Evolutionary conservation across 1,284 basidiomycete genomes (phyloP).

Genomic region (Trichosporon ovoides): DNA sequence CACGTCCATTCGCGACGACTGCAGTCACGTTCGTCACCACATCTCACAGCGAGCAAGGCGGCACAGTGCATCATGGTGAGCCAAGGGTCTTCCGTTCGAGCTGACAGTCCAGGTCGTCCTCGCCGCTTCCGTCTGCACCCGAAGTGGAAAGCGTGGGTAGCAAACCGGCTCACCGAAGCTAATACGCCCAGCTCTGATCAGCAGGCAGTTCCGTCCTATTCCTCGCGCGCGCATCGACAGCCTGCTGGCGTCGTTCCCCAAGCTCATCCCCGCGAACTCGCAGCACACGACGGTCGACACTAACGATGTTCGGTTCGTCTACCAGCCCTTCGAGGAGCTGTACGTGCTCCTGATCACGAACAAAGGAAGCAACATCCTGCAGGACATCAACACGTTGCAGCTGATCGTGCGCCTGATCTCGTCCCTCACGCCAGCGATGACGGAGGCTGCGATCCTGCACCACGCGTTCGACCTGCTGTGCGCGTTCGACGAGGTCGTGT

Average conservation of each 20-base stretch:
- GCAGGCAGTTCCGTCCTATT: constrained; percentile 94
- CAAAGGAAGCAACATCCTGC: constrained; percentile 91
- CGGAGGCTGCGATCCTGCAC: constrained; percentile 81
- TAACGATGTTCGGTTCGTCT: constrained; percentile 90
- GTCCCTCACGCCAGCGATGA: constrained; percentile 72
- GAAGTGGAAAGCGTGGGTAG: constrained; percentile 50
- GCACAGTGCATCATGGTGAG: constrained; percentile 13
- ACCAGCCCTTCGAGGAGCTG: constrained; percentile 95
- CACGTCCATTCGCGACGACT: constrained; percentile 1
- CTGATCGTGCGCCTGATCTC: constrained; percentile 90
- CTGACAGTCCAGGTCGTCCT: constrained; percentile 52
- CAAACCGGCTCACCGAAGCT: neutral
- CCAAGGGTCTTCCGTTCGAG: too few species aligned
- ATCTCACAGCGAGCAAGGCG: constrained; percentile 5
- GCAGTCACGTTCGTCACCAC: constrained; percentile 2
- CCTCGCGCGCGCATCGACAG: constrained; percentile 88
- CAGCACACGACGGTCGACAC: constrained; percentile 97
- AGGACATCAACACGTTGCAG: constrained; percentile 94
- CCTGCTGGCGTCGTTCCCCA: constrained; percentile 93
- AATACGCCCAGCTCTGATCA: constrained; percentile 72
- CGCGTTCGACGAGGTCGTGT: constrained; percentile 96
- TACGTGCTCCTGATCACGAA: constrained; percentile 98
- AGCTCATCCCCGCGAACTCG: constrained; percentile 91
- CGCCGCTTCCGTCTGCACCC: constrained; percentile 77
- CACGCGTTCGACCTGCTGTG: constrained; percentile 93